A percentile compares a stretch with the other conserved stretches of the same genome.
Conservation (phyloP, 1,284 basidiomycete genomes). For the Ceratobasidium sp. region DNA sequence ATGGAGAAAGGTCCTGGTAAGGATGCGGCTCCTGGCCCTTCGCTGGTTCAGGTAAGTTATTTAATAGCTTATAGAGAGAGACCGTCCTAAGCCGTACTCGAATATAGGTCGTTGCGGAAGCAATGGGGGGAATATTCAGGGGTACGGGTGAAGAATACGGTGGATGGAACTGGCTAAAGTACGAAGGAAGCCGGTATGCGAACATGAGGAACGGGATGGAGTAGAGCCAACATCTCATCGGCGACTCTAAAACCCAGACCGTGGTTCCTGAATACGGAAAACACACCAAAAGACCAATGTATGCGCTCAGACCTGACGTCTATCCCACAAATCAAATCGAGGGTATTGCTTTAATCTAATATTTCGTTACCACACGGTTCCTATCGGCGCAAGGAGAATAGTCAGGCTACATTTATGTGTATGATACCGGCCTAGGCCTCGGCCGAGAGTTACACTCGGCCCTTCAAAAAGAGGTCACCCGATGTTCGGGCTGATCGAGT, state of each 20-base stretch:
- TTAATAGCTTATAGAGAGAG: not conserved
- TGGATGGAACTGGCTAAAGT: constrained; percentile 67
- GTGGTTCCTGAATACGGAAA: too few relatives aligned
- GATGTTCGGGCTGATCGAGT: too few relatives aligned
- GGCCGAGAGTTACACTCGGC: too few relatives aligned
- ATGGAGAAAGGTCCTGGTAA: constrained; percentile 74
- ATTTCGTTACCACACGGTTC: too few relatives aligned
- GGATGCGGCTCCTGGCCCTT: constrained; percentile 49
- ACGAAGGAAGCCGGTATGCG: constrained; percentile 73
- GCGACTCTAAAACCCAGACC: too few relatives aligned
- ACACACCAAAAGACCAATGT: too few relatives aligned
- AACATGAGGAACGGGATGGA: constrained; percentile 67
- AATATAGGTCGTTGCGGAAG: constrained; percentile 69
- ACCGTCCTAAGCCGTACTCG: constrained; percentile 58
- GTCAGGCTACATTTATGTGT: too few relatives aligned
- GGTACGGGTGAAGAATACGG: constrained; percentile 58
- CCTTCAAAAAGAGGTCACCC: too few relatives aligned
- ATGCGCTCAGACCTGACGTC: not conserved
- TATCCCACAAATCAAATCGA: not conserved
- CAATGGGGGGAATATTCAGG: constrained; percentile 63
- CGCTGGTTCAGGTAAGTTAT: constrained; percentile 20
- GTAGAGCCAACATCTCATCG: not conserved
- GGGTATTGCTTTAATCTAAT: too few relatives aligned
- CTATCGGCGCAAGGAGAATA: too few relatives aligned
- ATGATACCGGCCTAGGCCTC: too few relatives aligned